These are phyloP conservation scores for Colletotrichum magnum DNA, from an alignment of 2,329 filamentous ascomycete genomes.

Conservation along the genomic window DNA sequence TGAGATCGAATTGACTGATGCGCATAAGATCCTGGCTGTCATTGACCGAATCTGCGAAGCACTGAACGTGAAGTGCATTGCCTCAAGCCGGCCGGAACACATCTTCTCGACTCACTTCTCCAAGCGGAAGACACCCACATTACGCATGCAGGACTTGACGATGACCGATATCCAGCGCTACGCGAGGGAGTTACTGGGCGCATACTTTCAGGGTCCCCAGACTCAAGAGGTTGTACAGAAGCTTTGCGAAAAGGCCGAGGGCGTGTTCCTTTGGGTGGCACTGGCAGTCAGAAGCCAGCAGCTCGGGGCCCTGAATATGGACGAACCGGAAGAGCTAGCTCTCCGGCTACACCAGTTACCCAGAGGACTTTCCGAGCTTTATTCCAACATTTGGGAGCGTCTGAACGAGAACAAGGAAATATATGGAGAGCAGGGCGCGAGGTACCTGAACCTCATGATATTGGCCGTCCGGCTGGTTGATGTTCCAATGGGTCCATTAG, in stretches of 20 bases:
- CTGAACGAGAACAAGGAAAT: not conserved
- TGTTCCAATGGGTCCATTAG: too few relatives aligned
- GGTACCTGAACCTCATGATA: not conserved
- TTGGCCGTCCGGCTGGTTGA: too few relatives aligned
- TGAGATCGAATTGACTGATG: not conserved
- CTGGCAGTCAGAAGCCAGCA: constrained; percentile 3
- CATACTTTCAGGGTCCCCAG: not conserved
- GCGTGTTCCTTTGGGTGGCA: constrained; percentile 1
- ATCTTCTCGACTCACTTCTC: not conserved
- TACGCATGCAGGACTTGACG: constrained; percentile 6
- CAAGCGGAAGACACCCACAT: too few relatives aligned
- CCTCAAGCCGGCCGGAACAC: not conserved
- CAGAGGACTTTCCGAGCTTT: not conserved
- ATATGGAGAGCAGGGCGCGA: not conserved
- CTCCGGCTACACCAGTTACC: not conserved
- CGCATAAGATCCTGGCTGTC: not conserved
- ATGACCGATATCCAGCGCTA: not conserved
- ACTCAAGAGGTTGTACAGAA: not conserved
- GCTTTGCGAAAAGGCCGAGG: not conserved
- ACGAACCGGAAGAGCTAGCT: not conserved
- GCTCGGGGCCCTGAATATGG: not conserved
- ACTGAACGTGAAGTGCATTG: not conserved
- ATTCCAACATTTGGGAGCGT: not conserved
- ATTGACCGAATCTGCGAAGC: not conserved
- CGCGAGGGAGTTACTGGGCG: not conserved